Conservation (phyloP, 192 early-diverging fungal genomes). For the Entomortierella lignicola region DNA sequence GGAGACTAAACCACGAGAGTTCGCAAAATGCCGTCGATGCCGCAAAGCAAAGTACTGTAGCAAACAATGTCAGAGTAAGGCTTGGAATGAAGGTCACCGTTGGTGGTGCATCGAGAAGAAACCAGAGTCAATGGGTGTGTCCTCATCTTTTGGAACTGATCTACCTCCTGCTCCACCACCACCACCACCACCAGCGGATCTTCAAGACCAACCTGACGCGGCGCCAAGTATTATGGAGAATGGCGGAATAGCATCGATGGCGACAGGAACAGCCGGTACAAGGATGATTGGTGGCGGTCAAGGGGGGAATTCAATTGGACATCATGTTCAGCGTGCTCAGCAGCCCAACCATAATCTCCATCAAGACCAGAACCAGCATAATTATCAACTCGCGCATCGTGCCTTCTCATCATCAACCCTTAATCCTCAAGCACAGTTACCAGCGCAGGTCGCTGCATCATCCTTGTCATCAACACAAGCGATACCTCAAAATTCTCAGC, state of each 20-base stretch:
- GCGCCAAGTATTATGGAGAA: conserved; percentile 32
- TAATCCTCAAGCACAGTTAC: background rate
- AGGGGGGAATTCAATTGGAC: conserved; percentile 12
- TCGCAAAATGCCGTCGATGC: conserved; percentile 89
- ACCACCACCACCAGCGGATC: conserved; percentile 42
- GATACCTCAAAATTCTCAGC: background rate
- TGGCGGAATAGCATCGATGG: conserved; percentile 31
- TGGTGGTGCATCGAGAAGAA: conserved; percentile 81
- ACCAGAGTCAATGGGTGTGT: conserved; percentile 45
- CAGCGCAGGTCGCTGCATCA: background rate
- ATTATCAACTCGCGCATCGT: background rate
- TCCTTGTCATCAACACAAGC: background rate
- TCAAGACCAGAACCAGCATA: conserved; percentile 9
- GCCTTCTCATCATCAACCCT: background rate
- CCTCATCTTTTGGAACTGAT: conserved; percentile 42
- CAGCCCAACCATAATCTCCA: conserved; percentile 6
- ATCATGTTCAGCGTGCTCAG: conserved; percentile 4
- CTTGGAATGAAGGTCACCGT: conserved; percentile 84
- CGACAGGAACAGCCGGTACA: conserved; percentile 28
- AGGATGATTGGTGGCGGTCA: conserved; percentile 44
- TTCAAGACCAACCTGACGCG: conserved; percentile 35
- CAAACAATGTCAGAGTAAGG: conserved; percentile 77
- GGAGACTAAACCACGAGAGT: conserved; percentile 80
- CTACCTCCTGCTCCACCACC: conserved; percentile 44
- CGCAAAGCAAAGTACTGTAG: conserved; percentile 91